phyloP scores from a whole-genome alignment of 257 asterid species.

The Plantago elongata region DNA sequence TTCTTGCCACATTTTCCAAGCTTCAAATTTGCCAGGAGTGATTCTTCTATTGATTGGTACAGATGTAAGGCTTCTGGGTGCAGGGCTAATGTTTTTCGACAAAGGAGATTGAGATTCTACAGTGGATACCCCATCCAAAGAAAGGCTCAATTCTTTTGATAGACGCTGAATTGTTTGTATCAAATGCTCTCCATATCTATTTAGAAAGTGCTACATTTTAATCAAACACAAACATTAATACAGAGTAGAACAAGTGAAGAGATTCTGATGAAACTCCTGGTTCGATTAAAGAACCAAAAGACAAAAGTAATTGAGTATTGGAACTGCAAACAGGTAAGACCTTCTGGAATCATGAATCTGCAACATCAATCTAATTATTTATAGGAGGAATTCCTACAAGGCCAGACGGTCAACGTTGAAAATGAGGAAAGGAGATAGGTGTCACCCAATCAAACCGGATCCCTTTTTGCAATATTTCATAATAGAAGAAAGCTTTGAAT shows the following conservation, averaged over 20 bases:
- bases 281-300: neutral
- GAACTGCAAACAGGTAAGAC: no score
- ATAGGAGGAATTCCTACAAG: no score
- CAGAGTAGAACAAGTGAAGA: neutral
- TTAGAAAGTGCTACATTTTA: slow-evolving; percentile 62
- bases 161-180: slow-evolving; percentile 46
- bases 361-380: no score
- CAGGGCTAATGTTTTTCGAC: slow-evolving; percentile 4
- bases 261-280: slow-evolving; percentile 3
- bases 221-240: slow-evolving; percentile 27
- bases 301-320: no score
- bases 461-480: no score
- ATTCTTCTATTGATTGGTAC: slow-evolving; percentile 35
- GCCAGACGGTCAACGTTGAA: no score
- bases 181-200: slow-evolving; percentile 63
- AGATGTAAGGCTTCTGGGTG: slow-evolving; percentile 29
- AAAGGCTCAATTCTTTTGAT: slow-evolving; percentile 50
- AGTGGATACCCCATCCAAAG: slow-evolving; percentile 54
- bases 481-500: no score
- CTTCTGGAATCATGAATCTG: no score
- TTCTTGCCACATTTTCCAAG: slow-evolving; percentile 97
- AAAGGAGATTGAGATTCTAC: slow-evolving; percentile 25
- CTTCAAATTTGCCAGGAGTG: slow-evolving; percentile 70
- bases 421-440: no score
- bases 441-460: no score